Evolutionary conservation across 148 eudicot genomes (phyloP).

Genomic region (Nyssa sinensis): DNA sequence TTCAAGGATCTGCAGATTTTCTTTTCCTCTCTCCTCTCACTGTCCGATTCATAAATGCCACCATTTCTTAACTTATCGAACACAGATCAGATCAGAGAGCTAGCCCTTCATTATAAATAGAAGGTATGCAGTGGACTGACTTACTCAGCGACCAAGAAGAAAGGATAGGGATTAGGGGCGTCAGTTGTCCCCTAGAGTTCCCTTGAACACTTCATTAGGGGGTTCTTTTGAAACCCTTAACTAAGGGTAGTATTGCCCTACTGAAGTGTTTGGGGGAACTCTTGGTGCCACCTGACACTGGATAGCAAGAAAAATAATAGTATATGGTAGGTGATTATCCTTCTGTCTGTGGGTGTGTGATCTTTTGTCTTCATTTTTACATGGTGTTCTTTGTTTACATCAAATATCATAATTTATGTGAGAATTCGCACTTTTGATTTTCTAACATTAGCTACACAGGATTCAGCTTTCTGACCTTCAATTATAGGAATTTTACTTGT

Average conservation of each 20-base stretch:
- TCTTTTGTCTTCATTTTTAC: background rate
- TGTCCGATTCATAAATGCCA: background rate
- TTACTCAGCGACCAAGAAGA: background rate
- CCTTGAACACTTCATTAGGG: slow-evolving; percentile 16
- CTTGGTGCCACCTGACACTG: slow-evolving; percentile 11
- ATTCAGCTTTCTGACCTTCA: too few relatives aligned
- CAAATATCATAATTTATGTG: too few relatives aligned
- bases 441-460: too few relatives aligned
- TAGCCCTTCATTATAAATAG: background rate
- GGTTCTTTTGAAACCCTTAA: too few relatives aligned
- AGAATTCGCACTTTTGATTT: too few relatives aligned
- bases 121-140: background rate
- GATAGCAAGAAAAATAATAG: background rate
- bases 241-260: background rate
- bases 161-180: background rate
- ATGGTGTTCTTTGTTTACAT: background rate
- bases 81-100: background rate
- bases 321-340: too few relatives aligned
- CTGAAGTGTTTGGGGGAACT: slow-evolving; percentile 29
- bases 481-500: too few relatives aligned
- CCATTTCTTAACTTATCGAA: background rate
- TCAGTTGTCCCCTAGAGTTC: slow-evolving; percentile 19
- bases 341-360: background rate
- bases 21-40: background rate
- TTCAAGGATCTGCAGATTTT: background rate